Evolutionary conservation across 352 stramenopile species (phyloP), one percentile per base, ranked within the genome.

Genomic region (Phytophthora nicotianae): DNA sequence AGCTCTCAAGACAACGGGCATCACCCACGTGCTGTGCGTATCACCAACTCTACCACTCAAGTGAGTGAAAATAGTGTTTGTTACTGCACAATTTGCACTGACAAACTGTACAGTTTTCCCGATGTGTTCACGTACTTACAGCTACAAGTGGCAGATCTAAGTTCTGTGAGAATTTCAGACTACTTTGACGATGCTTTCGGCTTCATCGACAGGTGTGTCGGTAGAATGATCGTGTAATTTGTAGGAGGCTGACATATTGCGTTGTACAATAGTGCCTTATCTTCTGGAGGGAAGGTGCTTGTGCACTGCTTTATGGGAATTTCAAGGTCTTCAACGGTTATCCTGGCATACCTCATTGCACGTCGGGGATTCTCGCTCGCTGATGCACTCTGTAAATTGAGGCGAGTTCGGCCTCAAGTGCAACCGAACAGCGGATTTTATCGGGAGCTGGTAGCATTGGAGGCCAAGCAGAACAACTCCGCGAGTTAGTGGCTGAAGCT

Each of bases 281-380:
- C 38, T 8, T 37, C 38, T 0, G 73, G 75, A 29, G 77, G 79
- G n/a, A 70, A 74, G 7, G 82, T 91, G 16, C 79, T 93, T 23
- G 82, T 95, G 42, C 86, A 95, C 50, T 95, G 86, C 54, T 90
- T 81, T 23, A 73, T 88, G 45, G 86, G 86, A 1, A 68, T 74
- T 3, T 90, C 79, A n/a, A 77, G 86, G 5, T 93, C 83, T 3
- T 79, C 76, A 19, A 81, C 83, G 0, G 74, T 95, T 38, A 53
- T 95, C 5, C 58, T 93, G 19, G 86, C 77, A 14, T 91, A 83
- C 47, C 58, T 95, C 10, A 81, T 95, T 14, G 53, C 65, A 6
- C 66, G 67, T 20, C 53, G 72, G 2, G 16, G 20, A 0, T 64
- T 90, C 65, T 50, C 65, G 0, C 65, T 93, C 1, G 45, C 68